Evolutionary conservation across 306 rosid genomes (phyloP).

Genomic region (barrel medic (Medicago truncatula)): DNA sequence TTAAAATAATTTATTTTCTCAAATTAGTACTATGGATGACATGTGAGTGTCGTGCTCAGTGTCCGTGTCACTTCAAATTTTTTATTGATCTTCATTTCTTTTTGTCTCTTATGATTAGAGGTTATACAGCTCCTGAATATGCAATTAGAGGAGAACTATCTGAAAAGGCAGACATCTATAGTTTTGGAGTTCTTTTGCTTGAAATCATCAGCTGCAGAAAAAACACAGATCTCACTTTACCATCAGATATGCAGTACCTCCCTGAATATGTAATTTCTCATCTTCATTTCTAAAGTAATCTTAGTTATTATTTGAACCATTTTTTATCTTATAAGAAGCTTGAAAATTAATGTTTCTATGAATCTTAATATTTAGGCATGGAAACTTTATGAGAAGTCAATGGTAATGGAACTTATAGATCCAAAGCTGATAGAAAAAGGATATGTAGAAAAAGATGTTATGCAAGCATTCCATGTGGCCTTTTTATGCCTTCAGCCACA

Average conservation of each 20-base stretch:
- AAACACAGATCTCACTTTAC: slow-evolving; percentile 79
- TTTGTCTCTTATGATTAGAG: slow-evolving; percentile 52
- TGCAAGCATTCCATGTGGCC: slow-evolving; percentile 75
- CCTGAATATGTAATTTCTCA: slow-evolving; percentile 76
- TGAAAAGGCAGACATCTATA: slow-evolving; percentile 88
- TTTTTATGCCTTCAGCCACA: slow-evolving; percentile 80
- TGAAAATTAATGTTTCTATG: neutral
- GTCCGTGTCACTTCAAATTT: neutral
- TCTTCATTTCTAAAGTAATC: neutral
- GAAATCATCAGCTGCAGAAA: slow-evolving; percentile 80
- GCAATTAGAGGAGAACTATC: slow-evolving; percentile 90
- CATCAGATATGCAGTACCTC: slow-evolving; percentile 83
- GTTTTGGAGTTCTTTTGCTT: slow-evolving; percentile 93
- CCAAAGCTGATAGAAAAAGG: slow-evolving; percentile 63
- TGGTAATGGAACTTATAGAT: slow-evolving; percentile 62
- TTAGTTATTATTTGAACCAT: slow-evolving; percentile 8
- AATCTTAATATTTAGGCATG: slow-evolving; percentile 61
- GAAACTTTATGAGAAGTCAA: slow-evolving; percentile 69
- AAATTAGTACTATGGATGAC: neutral
- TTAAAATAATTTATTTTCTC: neutral
- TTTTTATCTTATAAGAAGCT: neutral
- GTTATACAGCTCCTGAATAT: slow-evolving; percentile 93
- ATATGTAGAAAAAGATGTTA: slow-evolving; percentile 60
- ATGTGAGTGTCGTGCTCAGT: neutral
- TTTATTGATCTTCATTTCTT: slow-evolving; percentile 20